Evolutionary conservation across 2,329 filamentous ascomycete genomes (phyloP).

Genomic region (Monascus ruber): DNA sequence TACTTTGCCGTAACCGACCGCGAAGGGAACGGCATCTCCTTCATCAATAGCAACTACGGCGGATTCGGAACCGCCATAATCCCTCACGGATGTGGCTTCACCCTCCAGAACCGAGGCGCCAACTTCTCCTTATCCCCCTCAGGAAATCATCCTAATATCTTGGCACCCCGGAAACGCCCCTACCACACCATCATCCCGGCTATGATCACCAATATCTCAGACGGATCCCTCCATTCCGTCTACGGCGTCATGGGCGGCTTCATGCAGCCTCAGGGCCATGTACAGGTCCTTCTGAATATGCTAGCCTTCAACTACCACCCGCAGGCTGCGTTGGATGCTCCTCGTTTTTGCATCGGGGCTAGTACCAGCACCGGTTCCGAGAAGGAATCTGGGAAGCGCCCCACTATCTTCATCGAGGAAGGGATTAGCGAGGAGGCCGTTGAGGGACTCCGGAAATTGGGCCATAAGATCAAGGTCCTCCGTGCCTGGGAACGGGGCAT

Average conservation of each 20-base stretch:
- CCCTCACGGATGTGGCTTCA: constrained; percentile 77
- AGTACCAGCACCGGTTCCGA: too few species aligned
- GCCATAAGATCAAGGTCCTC: constrained; percentile 62
- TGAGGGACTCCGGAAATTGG: constrained; percentile 54
- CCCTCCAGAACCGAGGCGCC: constrained; percentile 81
- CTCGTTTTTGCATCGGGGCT: constrained; percentile 76
- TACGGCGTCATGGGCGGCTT: constrained; percentile 98
- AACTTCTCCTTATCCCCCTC: constrained; percentile 58
- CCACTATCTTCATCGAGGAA: constrained; percentile 66
- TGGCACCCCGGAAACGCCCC: constrained; percentile 73
- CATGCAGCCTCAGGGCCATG: constrained; percentile 95
- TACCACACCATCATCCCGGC: constrained; percentile 98
- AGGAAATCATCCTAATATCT: constrained; percentile 61
- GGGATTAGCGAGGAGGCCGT: constrained; percentile 61
- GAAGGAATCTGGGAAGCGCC: constrained; percentile 19
- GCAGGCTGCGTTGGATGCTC: constrained; percentile 81
- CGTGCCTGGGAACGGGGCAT: constrained; percentile 52
- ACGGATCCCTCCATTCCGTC: constrained; percentile 66
- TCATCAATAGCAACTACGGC: constrained; percentile 92
- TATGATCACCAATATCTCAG: constrained; percentile 65
- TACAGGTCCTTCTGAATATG: constrained; percentile 87
- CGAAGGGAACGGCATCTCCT: constrained; percentile 80
- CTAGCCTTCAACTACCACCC: constrained; percentile 69
- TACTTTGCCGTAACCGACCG: constrained; percentile 81
- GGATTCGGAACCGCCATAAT: constrained; percentile 80